A percentile compares a stretch with the other conserved stretches of the same genome.
Conservation (phyloP, 495 filamentous ascomycete genomes). For the Penicilliopsis zonata region DNA sequence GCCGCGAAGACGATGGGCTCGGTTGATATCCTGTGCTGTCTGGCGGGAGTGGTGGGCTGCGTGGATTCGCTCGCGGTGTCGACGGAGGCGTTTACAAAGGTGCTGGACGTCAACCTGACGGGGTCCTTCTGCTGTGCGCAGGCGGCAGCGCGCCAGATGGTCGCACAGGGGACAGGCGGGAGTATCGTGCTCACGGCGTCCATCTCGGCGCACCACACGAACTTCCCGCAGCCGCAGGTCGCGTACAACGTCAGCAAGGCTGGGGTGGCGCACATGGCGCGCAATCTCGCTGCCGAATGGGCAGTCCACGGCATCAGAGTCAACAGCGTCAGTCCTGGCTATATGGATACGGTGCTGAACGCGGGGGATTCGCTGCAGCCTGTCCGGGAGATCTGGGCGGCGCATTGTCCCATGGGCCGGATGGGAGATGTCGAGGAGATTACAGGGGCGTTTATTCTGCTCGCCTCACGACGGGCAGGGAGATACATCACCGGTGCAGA, state of each 20-base stretch:
- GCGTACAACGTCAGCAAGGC: constrained; percentile 34
- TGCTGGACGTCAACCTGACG: constrained; percentile 55
- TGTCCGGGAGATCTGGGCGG: constrained; percentile 42
- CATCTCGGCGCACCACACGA: constrained; percentile 49
- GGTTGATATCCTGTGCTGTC: constrained; percentile 47
- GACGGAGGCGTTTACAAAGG: constrained; percentile 39
- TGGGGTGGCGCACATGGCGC: constrained; percentile 19
- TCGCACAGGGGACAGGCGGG: constrained; percentile 28
- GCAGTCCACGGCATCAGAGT: constrained; percentile 47
- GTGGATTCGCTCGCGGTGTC: constrained; percentile 41
- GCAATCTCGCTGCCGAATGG: constrained; percentile 32
- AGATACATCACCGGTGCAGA: constrained; percentile 58
- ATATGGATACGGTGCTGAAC: constrained; percentile 70
- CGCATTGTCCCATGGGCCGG: constrained; percentile 54
- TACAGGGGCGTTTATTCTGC: constrained; percentile 52
- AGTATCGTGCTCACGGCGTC: constrained; percentile 53
- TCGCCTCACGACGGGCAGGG: constrained; percentile 45
- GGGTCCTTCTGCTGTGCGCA: constrained; percentile 54
- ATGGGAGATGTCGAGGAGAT: constrained; percentile 57
- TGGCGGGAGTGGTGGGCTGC: constrained; percentile 55
- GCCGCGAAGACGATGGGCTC: constrained; percentile 32
- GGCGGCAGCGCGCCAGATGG: constrained; percentile 37
- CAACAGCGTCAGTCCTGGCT: constrained; percentile 56
- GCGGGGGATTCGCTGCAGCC: constrained; percentile 46
- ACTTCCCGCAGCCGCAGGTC: constrained; percentile 31